Conservation (phyloP, 2,329 filamentous ascomycete genomes). For the Lecanicillium sp. region DNA sequence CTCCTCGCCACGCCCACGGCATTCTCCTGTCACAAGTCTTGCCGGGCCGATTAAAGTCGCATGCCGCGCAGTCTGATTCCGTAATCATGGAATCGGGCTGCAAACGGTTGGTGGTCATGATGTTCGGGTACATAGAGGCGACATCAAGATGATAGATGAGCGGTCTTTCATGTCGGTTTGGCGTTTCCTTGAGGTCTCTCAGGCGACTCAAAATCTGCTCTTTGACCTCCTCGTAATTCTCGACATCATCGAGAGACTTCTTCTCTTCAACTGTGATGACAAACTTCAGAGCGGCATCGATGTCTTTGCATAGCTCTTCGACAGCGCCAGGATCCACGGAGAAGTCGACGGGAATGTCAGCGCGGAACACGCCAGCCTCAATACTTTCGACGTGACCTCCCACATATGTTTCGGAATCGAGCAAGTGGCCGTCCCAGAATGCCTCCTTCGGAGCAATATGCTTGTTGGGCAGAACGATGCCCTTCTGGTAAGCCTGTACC, state of each 20-base stretch:
- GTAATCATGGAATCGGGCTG: conserved; percentile 99
- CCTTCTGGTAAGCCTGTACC: conserved; percentile 91
- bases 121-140: conserved; percentile 99
- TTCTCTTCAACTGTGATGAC: conserved; percentile 79
- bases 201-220: conserved; percentile 70
- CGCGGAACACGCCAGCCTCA: conserved; percentile 91
- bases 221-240: conserved; percentile 79
- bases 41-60: conserved; percentile 94
- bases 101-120: conserved; percentile 97
- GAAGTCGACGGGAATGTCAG: conserved; percentile 93
- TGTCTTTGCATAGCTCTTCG: conserved; percentile 77
- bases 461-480: conserved; percentile 93
- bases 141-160: conserved; percentile 98
- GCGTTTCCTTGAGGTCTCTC: conserved; percentile 66
- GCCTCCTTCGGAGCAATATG: conserved; percentile 84
- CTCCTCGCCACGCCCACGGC: conserved; percentile 97
- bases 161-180: conserved; percentile 76
- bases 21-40: conserved; percentile 93
- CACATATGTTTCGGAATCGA: conserved; percentile 97
- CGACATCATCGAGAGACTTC: conserved; percentile 70
- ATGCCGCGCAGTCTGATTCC: conserved; percentile 92
- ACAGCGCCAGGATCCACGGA: conserved; percentile 81
- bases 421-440: conserved; percentile 92
- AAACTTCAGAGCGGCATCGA: conserved; percentile 85
- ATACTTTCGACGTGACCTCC: conserved; percentile 99